phyloP scores from a whole-genome alignment of 2,329 filamentous ascomycete species.

The Alternaria gaisen region DNA sequence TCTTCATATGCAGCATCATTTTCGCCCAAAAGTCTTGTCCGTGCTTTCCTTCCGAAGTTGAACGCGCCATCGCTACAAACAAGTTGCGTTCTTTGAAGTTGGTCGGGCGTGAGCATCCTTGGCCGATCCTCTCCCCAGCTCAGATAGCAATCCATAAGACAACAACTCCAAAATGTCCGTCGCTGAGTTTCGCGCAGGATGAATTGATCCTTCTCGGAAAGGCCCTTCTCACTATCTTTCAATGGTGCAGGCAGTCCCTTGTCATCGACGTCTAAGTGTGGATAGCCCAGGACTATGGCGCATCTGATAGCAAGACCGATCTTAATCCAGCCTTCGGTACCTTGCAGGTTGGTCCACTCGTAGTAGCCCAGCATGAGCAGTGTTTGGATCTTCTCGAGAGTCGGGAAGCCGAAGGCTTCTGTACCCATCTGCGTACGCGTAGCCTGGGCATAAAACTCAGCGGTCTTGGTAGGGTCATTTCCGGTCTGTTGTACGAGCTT shows the following conservation, averaged over 20 bases:
- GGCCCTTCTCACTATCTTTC: conserved; percentile 15
- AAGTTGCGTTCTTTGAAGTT: conserved; percentile 68
- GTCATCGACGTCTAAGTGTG: conserved; percentile 39
- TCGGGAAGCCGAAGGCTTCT: conserved; percentile 50
- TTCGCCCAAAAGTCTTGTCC: conserved; percentile 46
- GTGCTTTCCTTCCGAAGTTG: conserved; percentile 67
- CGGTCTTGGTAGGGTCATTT: conserved; percentile 42
- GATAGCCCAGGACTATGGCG: conserved; percentile 57
- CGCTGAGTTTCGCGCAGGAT: conserved; percentile 71
- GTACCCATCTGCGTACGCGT: conserved; percentile 59
- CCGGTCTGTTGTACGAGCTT: conserved; percentile 47
- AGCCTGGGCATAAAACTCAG: conserved; percentile 71
- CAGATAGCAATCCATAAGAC: conserved; percentile 75
- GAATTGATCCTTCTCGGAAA: conserved; percentile 52
- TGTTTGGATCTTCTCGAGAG: conserved; percentile 71
- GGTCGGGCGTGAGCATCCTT: conserved; percentile 66
- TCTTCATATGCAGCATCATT: conserved; percentile 23
- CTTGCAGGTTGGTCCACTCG: conserved; percentile 73
- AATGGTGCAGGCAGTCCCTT: conserved; percentile 26
- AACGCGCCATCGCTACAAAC: conserved; percentile 74
- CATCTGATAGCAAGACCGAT: conserved; percentile 68
- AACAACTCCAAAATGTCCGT: conserved; percentile 78
- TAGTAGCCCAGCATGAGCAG: conserved; percentile 76
- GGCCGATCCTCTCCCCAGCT: conserved; percentile 70
- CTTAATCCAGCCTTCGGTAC: conserved; percentile 71